Percentiles rank a stretch among this genome's conserved stretches.
phyloP scores from a whole-genome alignment of 768 basidiomycete genomes.

The Kwoniella newhampshirensis region DNA sequence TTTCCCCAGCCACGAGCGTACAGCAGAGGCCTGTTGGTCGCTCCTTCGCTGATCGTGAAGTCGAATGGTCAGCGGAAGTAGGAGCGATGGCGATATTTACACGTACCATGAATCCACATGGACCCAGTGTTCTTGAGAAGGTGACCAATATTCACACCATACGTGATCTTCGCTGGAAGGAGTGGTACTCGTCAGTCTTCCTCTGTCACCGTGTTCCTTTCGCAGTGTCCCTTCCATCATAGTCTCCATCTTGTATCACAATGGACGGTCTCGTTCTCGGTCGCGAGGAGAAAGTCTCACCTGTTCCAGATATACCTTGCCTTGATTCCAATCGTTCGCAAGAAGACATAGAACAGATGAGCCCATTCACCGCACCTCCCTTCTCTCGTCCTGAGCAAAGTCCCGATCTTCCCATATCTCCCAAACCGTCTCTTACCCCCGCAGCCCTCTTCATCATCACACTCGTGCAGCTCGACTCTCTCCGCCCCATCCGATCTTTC shows the following conservation, averaged over 20 bases:
- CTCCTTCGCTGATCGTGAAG: constrained; percentile 46
- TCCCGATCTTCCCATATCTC: constrained; percentile 49
- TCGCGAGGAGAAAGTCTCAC: too few species aligned
- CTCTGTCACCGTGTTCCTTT: too few species aligned
- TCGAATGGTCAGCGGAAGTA: background rate
- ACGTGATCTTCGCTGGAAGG: constrained; percentile 55
- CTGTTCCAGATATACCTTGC: constrained; percentile 53
- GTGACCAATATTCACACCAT: constrained; percentile 54
- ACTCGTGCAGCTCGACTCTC: constrained; percentile 54
- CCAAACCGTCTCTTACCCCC: constrained; percentile 48
- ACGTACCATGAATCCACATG: constrained; percentile 55
- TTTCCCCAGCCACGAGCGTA: constrained; percentile 57
- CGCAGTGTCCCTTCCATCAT: too few species aligned
- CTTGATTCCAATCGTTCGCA: constrained; percentile 51
- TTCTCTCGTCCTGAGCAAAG: constrained; percentile 50
- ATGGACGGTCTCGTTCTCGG: too few species aligned
- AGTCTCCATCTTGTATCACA: too few species aligned
- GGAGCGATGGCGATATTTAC: background rate
- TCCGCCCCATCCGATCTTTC: constrained; percentile 52
- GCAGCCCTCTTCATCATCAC: constrained; percentile 37
- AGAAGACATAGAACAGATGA: constrained; percentile 55
- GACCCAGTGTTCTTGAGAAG: constrained; percentile 52
- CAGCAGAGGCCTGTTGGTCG: constrained; percentile 53
- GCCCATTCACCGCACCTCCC: constrained; percentile 56
- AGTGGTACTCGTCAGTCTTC: too few species aligned